Base-by-base conservation (phyloP, 2,329 filamentous ascomycete species). In the Onygenales sp. region DNA sequence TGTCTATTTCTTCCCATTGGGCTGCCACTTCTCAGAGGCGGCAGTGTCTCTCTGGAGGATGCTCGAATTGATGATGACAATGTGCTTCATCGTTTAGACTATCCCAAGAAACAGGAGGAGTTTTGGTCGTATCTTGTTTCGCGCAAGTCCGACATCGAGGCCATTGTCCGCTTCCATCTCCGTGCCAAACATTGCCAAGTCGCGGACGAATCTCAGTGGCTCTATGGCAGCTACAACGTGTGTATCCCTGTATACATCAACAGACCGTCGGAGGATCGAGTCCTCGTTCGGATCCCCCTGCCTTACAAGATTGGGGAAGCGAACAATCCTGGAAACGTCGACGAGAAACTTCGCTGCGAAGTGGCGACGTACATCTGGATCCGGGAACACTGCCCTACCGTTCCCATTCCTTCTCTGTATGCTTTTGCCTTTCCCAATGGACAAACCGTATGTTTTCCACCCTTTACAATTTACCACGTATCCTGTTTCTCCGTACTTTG, bases 341-440 rank as follows among this genome's bases (percentile, higher is more conserved):
- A 76, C 36, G 72, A 76, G 61, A 76, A 76, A 48, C 50, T 66
- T 34, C 61, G 62, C 14, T 75, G 61, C 53, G 71, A 74, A 60
- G 69, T 65, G 10, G 71, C 64, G 2, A 69, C 69, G 2, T 74
- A 69, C 56, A 61, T 66, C 21, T 74, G 67, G 68, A 59, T 74
- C 3, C 58, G 67, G 39, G 59, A 69, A 13, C 58, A 73, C 46
- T 73, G 67, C 54, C 67, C 67, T 7, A 51, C 59, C 40, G 58
- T 75, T 31, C 67, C 66, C 10, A 67, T 69, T 31, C 68, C 68
- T 50, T 55, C 57, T 2, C 56, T 72, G 36, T 64, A 61, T 51
- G 66, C 65, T 2, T 68, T 72, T 62, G 68, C 62, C 3, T 61
- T 70, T 56, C 56, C 58, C n/a, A 61, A 56, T 13, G 62, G 63